Conservation (phyloP, 306 rosid genomes). For the Cicer bijugum region DNA sequence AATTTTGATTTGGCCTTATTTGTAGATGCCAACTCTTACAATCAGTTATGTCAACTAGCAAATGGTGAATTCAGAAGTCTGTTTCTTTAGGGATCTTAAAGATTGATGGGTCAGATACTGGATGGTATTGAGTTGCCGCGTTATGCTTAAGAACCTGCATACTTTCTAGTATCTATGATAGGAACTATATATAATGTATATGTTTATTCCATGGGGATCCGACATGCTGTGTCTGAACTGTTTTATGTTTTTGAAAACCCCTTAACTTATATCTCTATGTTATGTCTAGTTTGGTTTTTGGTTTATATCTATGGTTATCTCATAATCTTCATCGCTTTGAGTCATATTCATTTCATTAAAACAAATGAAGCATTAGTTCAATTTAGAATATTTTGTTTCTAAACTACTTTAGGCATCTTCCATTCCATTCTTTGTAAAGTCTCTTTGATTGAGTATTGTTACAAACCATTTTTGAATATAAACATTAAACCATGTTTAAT, state of each 20-base stretch:
- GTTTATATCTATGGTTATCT: slow-evolving; percentile 1
- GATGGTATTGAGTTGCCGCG: slow-evolving; percentile 37
- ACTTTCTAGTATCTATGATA: slow-evolving; percentile 26
- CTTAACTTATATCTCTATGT: slow-evolving; percentile 1
- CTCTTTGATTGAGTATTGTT: too few species aligned
- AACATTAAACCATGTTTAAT: too few species aligned
- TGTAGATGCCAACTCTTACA: slow-evolving; percentile 53
- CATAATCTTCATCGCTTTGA: neutral
- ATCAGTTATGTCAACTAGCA: slow-evolving; percentile 61
- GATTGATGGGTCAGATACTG: slow-evolving; percentile 8
- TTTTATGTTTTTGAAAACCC: slow-evolving; percentile 12
- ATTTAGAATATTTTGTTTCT: neutral
- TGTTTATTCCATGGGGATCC: slow-evolving; percentile 6
- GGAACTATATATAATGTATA: slow-evolving; percentile 24
- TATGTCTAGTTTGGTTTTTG: slow-evolving; percentile 8
- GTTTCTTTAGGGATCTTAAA: slow-evolving; percentile 52
- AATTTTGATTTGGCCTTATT: slow-evolving; percentile 18
- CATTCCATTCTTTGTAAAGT: neutral
- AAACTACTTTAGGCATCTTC: neutral
- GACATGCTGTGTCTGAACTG: slow-evolving; percentile 6
- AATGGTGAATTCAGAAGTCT: slow-evolving; percentile 58
- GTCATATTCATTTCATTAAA: neutral
- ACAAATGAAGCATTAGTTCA: neutral
- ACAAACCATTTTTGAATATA: too few species aligned
- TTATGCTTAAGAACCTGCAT: slow-evolving; percentile 31